Conservation (phyloP, 1,139 yeast genomes). For the Candida albicans region DNA sequence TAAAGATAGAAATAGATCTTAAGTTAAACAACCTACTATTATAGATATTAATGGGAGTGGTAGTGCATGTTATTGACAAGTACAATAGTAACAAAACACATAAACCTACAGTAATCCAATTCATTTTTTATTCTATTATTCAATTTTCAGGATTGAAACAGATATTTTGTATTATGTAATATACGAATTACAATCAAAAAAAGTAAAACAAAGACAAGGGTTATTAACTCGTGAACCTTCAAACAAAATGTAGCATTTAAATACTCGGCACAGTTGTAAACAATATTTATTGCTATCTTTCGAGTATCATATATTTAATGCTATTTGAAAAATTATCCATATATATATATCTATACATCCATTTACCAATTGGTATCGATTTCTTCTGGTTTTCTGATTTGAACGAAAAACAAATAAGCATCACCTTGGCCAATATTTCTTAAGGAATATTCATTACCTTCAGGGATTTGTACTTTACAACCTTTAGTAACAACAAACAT, state of each 20-base stretch:
- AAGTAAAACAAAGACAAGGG: not conserved
- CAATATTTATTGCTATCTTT: not conserved
- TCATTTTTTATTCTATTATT: too few species aligned
- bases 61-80: too few species aligned
- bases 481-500: constrained; percentile 68
- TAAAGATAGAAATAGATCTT: not conserved
- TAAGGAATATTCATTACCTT: constrained; percentile 69
- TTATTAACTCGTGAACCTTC: too few species aligned
- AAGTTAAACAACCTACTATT: too few species aligned
- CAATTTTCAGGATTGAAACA: too few species aligned
- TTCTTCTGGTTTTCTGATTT: constrained; percentile 38
- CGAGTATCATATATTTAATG: too few species aligned
- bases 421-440: constrained; percentile 55
- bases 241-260: too few species aligned
- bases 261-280: not conserved
- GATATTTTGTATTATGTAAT: not conserved
- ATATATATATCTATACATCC: not conserved
- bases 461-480: constrained; percentile 79
- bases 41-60: too few species aligned
- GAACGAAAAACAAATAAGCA: constrained; percentile 76
- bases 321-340: not conserved
- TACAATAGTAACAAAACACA: too few species aligned
- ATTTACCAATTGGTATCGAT: constrained; percentile 9
- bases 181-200: not conserved
- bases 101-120: too few species aligned